Evolutionary conservation across 495 filamentous ascomycete species (phyloP).

Genomic region (Aspergillus bridgeri): DNA sequence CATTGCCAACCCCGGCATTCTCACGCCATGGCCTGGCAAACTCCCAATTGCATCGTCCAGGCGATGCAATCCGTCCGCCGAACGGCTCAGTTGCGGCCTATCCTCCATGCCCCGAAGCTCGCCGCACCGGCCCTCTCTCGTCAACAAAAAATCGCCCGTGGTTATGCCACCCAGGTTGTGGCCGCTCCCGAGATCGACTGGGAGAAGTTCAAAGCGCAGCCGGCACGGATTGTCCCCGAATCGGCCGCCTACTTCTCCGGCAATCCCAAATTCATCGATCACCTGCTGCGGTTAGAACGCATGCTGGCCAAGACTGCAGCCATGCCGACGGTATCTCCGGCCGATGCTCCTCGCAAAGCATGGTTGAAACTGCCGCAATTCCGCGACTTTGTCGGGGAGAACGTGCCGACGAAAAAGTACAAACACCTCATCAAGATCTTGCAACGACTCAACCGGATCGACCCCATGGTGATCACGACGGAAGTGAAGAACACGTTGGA

Average conservation of each 20-base stretch:
- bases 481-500: constrained; percentile 62
- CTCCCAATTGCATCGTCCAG: constrained; percentile 35
- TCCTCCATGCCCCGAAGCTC: constrained; percentile 19
- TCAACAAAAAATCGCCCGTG: constrained; percentile 21
- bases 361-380: constrained; percentile 83
- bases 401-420: constrained; percentile 75
- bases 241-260: constrained; percentile 94
- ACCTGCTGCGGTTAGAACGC: constrained; percentile 66
- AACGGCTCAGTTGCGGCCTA: constrained; percentile 14
- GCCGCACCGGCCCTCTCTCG: constrained; percentile 8
- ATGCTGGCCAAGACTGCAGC: constrained; percentile 66
- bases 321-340: constrained; percentile 62
- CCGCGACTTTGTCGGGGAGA: constrained; percentile 68
- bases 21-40: constrained; percentile 34
- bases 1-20: not conserved
- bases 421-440: constrained; percentile 68
- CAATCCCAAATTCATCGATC: constrained; percentile 80
- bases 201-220: constrained; percentile 20
- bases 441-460: constrained; percentile 79
- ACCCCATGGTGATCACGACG: constrained; percentile 69
- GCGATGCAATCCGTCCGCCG: constrained; percentile 39
- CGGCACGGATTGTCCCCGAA: constrained; percentile 71
- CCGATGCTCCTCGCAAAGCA: constrained; percentile 68
- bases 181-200: constrained; percentile 41
- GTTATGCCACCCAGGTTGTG: constrained; percentile 29